Conservation (phyloP, 345 rosid species). For the Moringa oleifera region DNA sequence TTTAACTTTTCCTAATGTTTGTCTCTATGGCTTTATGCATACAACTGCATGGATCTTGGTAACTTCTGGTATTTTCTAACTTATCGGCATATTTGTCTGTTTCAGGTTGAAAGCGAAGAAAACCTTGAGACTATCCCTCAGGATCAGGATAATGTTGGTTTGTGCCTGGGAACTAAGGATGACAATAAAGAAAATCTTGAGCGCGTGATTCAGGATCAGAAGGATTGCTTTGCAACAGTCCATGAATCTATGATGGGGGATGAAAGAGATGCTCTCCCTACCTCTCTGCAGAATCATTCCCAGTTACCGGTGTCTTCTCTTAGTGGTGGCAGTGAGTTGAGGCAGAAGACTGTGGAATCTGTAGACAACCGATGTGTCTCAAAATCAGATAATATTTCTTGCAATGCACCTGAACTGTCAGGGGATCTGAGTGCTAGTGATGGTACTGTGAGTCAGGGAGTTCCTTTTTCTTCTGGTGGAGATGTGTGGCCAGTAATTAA, state of each 20-base stretch:
- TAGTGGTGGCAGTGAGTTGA: slow-evolving; percentile 24
- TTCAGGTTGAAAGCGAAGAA: slow-evolving; percentile 34
- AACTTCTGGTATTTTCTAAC: neutral
- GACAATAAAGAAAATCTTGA: slow-evolving; percentile 22
- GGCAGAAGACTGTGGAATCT: slow-evolving; percentile 28
- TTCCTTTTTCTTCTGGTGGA: slow-evolving; percentile 41
- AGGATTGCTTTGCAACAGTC: slow-evolving; percentile 17
- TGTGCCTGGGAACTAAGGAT: slow-evolving; percentile 24
- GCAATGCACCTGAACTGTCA: slow-evolving; percentile 24
- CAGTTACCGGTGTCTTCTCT: slow-evolving; percentile 25
- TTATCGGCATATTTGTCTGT: slow-evolving; percentile 1
- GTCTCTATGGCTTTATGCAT: neutral
- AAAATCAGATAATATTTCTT: slow-evolving; percentile 39
- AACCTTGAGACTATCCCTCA: slow-evolving; percentile 20
- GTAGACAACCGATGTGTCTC: slow-evolving; percentile 29
- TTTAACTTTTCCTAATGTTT: neutral
- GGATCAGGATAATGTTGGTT: slow-evolving; percentile 24
- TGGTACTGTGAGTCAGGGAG: slow-evolving; percentile 37
- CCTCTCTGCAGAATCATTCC: slow-evolving; percentile 23
- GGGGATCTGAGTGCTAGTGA: slow-evolving; percentile 34
- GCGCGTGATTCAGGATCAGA: slow-evolving; percentile 15
- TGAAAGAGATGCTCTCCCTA: slow-evolving; percentile 13
- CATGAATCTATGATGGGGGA: slow-evolving; percentile 13
- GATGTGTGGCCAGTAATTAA: slow-evolving; percentile 51
- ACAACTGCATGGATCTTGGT: neutral